Base-by-base conservation (phyloP, 2,329 filamentous ascomycete species). In the Ceratocystis harringtonii region DNA sequence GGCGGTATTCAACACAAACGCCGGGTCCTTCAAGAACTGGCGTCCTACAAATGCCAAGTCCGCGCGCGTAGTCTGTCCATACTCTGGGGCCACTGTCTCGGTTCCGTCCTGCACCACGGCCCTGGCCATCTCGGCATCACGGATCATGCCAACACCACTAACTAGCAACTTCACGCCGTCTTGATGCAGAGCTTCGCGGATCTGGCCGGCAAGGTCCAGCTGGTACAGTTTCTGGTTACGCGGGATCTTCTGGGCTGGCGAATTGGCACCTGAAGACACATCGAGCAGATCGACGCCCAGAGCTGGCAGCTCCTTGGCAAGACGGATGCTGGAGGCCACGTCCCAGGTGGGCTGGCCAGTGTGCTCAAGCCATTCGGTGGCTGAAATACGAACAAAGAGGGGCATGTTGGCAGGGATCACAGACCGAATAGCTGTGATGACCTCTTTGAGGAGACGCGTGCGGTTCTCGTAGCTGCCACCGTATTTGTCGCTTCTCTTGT, bases 241-340 rank as follows among this genome's bases (percentile, higher is more conserved):
- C 22, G 81, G 74, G 69, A 90, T 83, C 72, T 84, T 78, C 72
- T 88, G 85, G 57, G 75, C 73, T 44, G 78, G 74, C 72, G 84
- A 81, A 72, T 89, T 88, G 48, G 89, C 92, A 43, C 85, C 90
- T 0, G 85, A 86, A 70, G 86, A 90, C 66, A 95, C 84, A 73
- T 96, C 92, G 36, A 96, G 79, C 17, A 95, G 77, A 73, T 96
- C 92, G 55, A 96, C 81, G 32, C 92, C 92, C 12, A 80, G 78
- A 0, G 81, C 82, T 0, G 89, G 87, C 0, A 96, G 81, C 8
- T 87, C 77, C 72, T 82, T 80, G 15, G 89, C 88, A n/a, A 75
- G 70, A 22, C 68, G 69, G 65, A 74, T 74, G 64, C 70, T 73
- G 69, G 91, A 81, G 55, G 86, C 81, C n/a, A 86, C 70, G 3